Percentiles rank a stretch among this genome's conserved stretches.
Evolutionary conservation across 169 alveolate genomes (phyloP).

Genomic region (Eimeria acervulina): DNA sequence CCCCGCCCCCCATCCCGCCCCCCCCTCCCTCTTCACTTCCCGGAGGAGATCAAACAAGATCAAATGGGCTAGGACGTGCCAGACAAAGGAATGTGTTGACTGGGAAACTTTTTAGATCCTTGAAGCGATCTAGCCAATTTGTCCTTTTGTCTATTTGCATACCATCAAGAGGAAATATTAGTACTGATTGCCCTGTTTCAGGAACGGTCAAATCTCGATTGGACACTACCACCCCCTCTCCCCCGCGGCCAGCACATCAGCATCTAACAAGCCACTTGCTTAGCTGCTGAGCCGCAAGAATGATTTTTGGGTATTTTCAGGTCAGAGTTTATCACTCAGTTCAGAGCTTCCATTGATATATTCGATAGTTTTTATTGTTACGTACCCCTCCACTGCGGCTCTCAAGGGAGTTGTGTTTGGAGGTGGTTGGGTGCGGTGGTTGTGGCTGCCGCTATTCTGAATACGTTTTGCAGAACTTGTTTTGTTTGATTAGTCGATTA

Average conservation of each 20-base stretch:
- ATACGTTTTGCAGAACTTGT: background rate
- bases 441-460: background rate
- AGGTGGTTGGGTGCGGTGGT: constrained; percentile 36
- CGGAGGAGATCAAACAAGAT: too few species aligned
- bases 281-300: background rate
- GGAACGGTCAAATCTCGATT: background rate
- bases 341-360: background rate
- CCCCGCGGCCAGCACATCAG: background rate
- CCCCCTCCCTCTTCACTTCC: too few species aligned
- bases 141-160: background rate
- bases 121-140: background rate
- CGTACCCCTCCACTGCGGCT: background rate
- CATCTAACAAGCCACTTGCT: background rate
- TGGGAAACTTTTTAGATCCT: background rate
- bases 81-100: background rate
- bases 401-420: background rate
- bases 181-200: too few species aligned
- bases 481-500: background rate
- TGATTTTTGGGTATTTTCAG: background rate
- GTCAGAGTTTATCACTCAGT: too few species aligned
- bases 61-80: background rate
- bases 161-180: background rate
- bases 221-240: constrained; percentile 12
- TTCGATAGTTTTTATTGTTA: background rate
- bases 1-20: too few species aligned